phyloP scores from a whole-genome alignment of 768 basidiomycete species.

The Suillus tomentosus region DNA sequence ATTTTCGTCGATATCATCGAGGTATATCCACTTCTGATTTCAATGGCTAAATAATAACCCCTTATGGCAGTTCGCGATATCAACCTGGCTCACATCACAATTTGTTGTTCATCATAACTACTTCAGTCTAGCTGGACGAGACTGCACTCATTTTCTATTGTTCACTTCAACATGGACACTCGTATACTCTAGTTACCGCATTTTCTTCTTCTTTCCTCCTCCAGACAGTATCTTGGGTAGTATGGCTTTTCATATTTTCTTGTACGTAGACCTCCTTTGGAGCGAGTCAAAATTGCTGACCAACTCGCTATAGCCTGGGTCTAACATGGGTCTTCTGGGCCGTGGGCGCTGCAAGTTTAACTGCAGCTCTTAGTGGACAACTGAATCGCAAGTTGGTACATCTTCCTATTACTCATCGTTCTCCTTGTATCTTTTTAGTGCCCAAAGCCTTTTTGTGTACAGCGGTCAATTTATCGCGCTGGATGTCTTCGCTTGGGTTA shows the following conservation, averaged over 20 bases:
- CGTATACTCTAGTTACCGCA: constrained; percentile 50
- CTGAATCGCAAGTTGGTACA: constrained; percentile 63
- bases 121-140: constrained; percentile 48
- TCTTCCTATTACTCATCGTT: background rate
- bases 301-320: constrained; percentile 44
- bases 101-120: constrained; percentile 62
- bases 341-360: constrained; percentile 70
- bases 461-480: constrained; percentile 79
- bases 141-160: constrained; percentile 65
- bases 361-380: constrained; percentile 65
- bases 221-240: constrained; percentile 55
- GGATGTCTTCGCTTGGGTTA: constrained; percentile 74
- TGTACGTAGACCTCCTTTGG: constrained; percentile 45
- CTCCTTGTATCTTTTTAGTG: constrained; percentile 24
- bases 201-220: constrained; percentile 55
- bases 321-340: constrained; percentile 84
- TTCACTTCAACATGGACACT: constrained; percentile 76
- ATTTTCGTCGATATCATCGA: constrained; percentile 65
- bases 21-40: constrained; percentile 36
- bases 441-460: constrained; percentile 51
- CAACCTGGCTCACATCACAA: constrained; percentile 68
- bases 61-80: constrained; percentile 55
- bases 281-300: constrained; percentile 6
- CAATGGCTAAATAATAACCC: background rate
- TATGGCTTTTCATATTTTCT: constrained; percentile 61